phyloP scores from a whole-genome alignment of 2,329 filamentous ascomycete genomes.

The Aureobasidium leucospermi region DNA sequence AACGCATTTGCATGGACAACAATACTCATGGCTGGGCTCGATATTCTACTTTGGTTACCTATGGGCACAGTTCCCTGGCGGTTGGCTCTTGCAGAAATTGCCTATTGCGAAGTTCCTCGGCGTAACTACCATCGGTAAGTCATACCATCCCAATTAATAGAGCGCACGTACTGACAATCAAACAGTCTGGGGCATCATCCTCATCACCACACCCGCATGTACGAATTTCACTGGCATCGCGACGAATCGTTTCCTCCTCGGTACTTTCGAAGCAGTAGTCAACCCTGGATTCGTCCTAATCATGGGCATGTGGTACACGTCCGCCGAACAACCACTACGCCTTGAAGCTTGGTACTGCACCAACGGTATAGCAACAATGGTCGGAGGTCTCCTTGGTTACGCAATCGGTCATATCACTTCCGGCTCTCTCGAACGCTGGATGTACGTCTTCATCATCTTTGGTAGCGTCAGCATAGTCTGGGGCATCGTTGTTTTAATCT shows the following conservation, averaged over 20 bases:
- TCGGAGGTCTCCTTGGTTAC: conserved; percentile 53
- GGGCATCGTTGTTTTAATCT: conserved; percentile 38
- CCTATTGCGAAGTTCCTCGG: conserved; percentile 41
- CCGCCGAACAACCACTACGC: conserved; percentile 16
- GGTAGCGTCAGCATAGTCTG: conserved; percentile 38
- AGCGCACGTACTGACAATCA: neutral
- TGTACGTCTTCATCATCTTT: conserved; percentile 49
- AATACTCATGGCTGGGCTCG: conserved; percentile 46
- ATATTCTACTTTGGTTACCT: conserved; percentile 48
- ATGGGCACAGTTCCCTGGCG: conserved; percentile 38
- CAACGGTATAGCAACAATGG: conserved; percentile 55
- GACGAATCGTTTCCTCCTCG: conserved; percentile 30
- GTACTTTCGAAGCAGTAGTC: conserved; percentile 29
- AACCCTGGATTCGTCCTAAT: conserved; percentile 31
- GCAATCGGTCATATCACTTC: conserved; percentile 43
- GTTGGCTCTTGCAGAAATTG: conserved; percentile 38
- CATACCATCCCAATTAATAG: too few species aligned
- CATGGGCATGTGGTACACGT: conserved; percentile 29
- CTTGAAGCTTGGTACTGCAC: conserved; percentile 36
- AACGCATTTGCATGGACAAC: conserved; percentile 40
- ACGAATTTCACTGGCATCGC: conserved; percentile 33
- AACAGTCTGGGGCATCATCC: conserved; percentile 32
- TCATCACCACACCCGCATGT: conserved; percentile 36
- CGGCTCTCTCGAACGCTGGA: conserved; percentile 43
- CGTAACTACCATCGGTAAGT: conserved; percentile 20